phyloP scores from a whole-genome alignment of 2,329 filamentous ascomycete genomes.

The Fusarium secorum region DNA sequence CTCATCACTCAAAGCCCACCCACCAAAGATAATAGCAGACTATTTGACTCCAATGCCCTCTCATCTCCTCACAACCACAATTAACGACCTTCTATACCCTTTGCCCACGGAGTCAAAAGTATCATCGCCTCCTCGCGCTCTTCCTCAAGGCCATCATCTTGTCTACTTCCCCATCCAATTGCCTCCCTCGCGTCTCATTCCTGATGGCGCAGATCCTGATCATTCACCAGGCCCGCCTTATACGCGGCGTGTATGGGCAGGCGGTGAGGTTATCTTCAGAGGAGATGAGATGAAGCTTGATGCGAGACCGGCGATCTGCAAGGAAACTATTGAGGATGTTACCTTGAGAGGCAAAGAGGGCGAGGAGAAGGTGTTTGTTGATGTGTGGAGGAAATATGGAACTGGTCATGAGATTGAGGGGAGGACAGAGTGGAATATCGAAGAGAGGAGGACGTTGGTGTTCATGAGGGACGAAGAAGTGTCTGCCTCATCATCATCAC shows the following conservation, averaged over 20 bases:
- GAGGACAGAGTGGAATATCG: constrained; percentile 45
- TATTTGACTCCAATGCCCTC: constrained; percentile 66
- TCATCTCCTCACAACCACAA: constrained; percentile 69
- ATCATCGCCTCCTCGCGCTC: constrained; percentile 40
- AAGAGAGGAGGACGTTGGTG: constrained; percentile 60
- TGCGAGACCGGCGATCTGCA: constrained; percentile 52
- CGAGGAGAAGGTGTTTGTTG: constrained; percentile 60
- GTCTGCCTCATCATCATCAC: constrained; percentile 4
- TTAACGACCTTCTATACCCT: constrained; percentile 61
- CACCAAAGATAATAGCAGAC: constrained; percentile 52
- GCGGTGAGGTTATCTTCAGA: constrained; percentile 73
- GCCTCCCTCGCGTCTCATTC: constrained; percentile 67
- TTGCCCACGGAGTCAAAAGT: constrained; percentile 20
- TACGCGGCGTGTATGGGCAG: constrained; percentile 85
- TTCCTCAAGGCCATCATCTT: constrained; percentile 79
- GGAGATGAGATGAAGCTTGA: constrained; percentile 48
- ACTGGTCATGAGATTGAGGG: constrained; percentile 32
- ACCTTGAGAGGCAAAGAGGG: constrained; percentile 44
- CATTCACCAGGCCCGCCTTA: constrained; percentile 79
- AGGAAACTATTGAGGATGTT: constrained; percentile 55
- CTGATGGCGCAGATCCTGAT: constrained; percentile 84
- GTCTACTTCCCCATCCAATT: constrained; percentile 84
- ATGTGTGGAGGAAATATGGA: constrained; percentile 58
- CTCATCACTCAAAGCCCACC: constrained; percentile 38
- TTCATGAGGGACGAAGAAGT: constrained; percentile 56